These are phyloP conservation scores for Citrus unshiu DNA, from an alignment of 345 rosid species.

Conservation along the genomic window DNA sequence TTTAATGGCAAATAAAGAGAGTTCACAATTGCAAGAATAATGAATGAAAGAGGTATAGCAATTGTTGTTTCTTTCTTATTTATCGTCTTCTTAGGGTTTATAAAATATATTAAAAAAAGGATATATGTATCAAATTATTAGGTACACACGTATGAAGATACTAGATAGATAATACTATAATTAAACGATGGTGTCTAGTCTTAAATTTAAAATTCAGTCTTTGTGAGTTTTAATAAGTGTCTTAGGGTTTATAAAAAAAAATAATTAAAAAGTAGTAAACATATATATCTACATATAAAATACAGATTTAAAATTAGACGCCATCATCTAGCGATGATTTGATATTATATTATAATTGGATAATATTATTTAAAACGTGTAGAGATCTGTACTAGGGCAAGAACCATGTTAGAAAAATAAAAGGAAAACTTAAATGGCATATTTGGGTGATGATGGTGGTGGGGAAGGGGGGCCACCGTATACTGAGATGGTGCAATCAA, in stretches of 20 bases:
- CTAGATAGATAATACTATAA: no score
- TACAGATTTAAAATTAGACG: no score
- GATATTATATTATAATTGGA: not conserved
- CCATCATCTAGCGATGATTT: no score
- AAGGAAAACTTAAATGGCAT: conserved; percentile 7
- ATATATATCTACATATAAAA: no score
- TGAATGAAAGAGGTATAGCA: conserved; percentile 18
- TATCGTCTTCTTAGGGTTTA: not conserved
- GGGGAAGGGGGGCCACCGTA: conserved; percentile 18
- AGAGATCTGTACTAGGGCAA: not conserved
- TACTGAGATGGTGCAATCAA: conserved; percentile 27
- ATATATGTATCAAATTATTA: no score
- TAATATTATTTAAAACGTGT: no score
- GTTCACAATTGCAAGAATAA: conserved; percentile 6
- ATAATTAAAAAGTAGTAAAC: no score
- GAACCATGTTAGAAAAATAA: not conserved
- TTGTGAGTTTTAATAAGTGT: no score
- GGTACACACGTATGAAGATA: no score
- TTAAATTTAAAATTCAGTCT: no score
- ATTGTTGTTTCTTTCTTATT: conserved; percentile 3
- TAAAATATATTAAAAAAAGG: not conserved
- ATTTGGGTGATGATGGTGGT: not conserved
- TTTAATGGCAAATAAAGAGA: conserved; percentile 40
- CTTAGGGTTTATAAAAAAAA: no score
- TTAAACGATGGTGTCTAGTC: no score